These are phyloP conservation scores for Serendipita sp. DNA, from an alignment of 768 basidiomycete genomes.

Conservation along the genomic window DNA sequence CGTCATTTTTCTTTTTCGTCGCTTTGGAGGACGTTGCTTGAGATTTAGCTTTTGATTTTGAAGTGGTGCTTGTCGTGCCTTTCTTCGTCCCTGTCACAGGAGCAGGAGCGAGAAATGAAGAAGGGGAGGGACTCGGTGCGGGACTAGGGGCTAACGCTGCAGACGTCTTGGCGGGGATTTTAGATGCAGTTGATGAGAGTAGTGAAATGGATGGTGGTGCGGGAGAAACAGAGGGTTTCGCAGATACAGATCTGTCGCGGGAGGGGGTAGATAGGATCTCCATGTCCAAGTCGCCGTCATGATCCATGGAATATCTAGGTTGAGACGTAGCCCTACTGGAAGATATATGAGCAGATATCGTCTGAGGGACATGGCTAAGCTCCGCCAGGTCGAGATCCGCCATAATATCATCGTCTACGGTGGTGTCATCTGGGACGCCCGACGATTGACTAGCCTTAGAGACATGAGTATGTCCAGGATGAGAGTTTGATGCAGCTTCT, in stretches of 20 bases:
- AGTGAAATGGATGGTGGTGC: background rate
- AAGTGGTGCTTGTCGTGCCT: background rate
- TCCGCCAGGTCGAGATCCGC: conserved; percentile 1
- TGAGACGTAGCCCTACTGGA: background rate
- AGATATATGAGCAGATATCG: background rate
- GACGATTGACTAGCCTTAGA: background rate
- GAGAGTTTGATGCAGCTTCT: no score
- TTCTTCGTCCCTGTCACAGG: background rate
- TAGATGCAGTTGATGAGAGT: background rate
- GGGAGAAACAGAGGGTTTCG: background rate
- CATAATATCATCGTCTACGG: background rate
- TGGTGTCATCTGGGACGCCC: background rate
- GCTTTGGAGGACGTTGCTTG: background rate
- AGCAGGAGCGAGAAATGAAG: background rate
- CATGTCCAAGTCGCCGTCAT: background rate
- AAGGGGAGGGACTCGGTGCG: background rate
- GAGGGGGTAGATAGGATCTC: background rate
- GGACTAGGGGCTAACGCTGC: background rate
- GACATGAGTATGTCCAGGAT: no score
- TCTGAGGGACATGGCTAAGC: background rate
- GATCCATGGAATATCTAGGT: background rate
- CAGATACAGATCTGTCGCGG: background rate
- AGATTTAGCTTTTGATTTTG: background rate
- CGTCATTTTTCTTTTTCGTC: conserved; percentile 7
- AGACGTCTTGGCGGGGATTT: background rate